phyloP scores from a whole-genome alignment of 495 filamentous ascomycete species.

The Amphirosellinia nigrospora region DNA sequence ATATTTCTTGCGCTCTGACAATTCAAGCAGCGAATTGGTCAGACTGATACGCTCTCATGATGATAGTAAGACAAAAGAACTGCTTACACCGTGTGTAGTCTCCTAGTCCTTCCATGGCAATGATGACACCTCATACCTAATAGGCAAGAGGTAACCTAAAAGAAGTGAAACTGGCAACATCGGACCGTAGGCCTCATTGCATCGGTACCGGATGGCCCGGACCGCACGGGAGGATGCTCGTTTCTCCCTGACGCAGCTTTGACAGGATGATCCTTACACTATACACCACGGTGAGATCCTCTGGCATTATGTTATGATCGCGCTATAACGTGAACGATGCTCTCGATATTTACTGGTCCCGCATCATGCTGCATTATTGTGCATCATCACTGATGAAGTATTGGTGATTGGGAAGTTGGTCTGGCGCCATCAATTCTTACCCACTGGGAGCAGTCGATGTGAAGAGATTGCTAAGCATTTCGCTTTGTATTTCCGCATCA shows the following conservation, averaged over 20 bases:
- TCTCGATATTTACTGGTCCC: neutral
- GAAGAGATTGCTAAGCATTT: neutral
- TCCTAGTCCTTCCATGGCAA: neutral
- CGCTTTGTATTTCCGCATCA: neutral
- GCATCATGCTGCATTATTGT: neutral
- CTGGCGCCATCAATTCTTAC: slow-evolving; percentile 9
- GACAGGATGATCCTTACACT: neutral
- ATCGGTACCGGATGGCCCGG: slow-evolving; percentile 17
- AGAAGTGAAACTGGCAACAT: neutral
- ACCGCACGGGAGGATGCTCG: slow-evolving; percentile 14
- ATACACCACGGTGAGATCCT: slow-evolving; percentile 4
- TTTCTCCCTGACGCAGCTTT: neutral
- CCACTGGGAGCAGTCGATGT: neutral
- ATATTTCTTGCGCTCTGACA: neutral
- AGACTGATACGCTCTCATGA: neutral
- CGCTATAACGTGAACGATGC: neutral
- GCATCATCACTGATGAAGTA: neutral
- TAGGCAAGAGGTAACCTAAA: neutral
- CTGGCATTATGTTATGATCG: slow-evolving; percentile 1
- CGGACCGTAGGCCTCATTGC: neutral
- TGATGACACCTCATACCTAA: neutral
- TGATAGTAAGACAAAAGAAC: slow-evolving; percentile 1
- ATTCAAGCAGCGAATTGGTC: neutral
- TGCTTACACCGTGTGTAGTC: slow-evolving; percentile 19
- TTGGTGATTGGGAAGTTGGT: neutral